Evolutionary conservation across 2,329 filamentous ascomycete genomes (phyloP).

Genomic region (Penicillium griseofulvum): DNA sequence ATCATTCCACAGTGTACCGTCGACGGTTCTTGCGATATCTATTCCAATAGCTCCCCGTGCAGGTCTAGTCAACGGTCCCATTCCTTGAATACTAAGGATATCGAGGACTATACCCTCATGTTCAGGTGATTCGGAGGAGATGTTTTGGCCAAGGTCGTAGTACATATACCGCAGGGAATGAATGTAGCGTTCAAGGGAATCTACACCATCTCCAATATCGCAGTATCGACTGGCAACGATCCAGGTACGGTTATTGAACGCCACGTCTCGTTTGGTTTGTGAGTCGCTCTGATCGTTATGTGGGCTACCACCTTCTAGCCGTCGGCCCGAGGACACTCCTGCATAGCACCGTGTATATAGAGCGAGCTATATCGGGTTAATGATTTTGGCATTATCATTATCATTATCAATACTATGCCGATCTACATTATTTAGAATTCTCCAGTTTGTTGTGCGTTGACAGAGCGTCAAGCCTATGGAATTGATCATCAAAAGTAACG

Average conservation of each 20-base stretch:
- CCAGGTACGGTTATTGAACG: constrained; percentile 17
- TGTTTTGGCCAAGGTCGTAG: constrained; percentile 18
- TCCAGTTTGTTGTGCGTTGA: too few species aligned
- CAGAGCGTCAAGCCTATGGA: too few species aligned
- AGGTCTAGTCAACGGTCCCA: constrained; percentile 16
- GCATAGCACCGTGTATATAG: too few species aligned
- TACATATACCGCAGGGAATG: constrained; percentile 26
- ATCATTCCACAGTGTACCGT: constrained; percentile 26
- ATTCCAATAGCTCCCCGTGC: constrained; percentile 12
- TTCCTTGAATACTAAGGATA: constrained; percentile 23
- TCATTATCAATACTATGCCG: too few species aligned
- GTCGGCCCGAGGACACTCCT: too few species aligned
- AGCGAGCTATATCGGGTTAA: too few species aligned
- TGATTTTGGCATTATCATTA: too few species aligned
- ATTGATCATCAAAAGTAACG: too few species aligned
- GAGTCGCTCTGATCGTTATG: too few species aligned
- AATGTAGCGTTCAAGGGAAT: constrained; percentile 15
- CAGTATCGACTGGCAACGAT: constrained; percentile 15
- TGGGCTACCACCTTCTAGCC: too few species aligned
- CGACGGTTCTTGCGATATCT: constrained; percentile 24
- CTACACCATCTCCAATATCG: constrained; percentile 16
- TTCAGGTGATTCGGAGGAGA: constrained; percentile 14
- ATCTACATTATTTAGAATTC: too few species aligned
- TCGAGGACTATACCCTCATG: constrained; percentile 25
- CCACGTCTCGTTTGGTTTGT: neutral